Evolutionary conservation across 139 green algal species (phyloP).

Genomic region (Picochlorum sp.): DNA sequence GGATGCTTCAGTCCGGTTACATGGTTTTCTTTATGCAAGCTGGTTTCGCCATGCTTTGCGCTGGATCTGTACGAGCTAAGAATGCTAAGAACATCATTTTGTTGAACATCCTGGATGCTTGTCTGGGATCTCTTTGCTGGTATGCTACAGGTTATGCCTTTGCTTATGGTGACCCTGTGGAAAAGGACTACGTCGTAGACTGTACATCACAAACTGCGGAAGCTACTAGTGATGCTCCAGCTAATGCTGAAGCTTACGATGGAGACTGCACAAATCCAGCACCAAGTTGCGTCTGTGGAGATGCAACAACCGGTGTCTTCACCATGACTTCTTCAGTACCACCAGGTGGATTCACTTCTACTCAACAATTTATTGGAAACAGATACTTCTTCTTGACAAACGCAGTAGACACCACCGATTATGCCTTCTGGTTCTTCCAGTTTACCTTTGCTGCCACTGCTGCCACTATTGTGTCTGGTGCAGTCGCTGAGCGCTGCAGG

Average conservation of each 20-base stretch:
- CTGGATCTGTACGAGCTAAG: conserved; percentile 63
- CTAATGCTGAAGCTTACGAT: not conserved
- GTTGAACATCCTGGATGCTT: conserved; percentile 76
- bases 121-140: conserved; percentile 37
- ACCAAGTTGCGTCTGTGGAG: not conserved
- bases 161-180: conserved; percentile 23
- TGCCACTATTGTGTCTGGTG: conserved; percentile 61
- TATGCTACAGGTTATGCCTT: conserved; percentile 27
- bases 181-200: not conserved
- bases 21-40: conserved; percentile 73
- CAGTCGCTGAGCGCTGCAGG: conserved; percentile 51
- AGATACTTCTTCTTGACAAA: conserved; percentile 18
- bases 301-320: not conserved
- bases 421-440: conserved; percentile 31
- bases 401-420: not conserved
- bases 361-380: conserved; percentile 25
- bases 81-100: conserved; percentile 88
- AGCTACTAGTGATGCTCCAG: not conserved
- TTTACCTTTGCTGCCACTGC: conserved; percentile 53
- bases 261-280: not conserved
- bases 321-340: not conserved
- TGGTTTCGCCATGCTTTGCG: conserved; percentile 75
- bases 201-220: not conserved
- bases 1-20: conserved; percentile 4
- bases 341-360: not conserved